Evolutionary conservation across 176 grass and related monocot genomes (phyloP).

Genomic region (Aegilops tauschii): DNA sequence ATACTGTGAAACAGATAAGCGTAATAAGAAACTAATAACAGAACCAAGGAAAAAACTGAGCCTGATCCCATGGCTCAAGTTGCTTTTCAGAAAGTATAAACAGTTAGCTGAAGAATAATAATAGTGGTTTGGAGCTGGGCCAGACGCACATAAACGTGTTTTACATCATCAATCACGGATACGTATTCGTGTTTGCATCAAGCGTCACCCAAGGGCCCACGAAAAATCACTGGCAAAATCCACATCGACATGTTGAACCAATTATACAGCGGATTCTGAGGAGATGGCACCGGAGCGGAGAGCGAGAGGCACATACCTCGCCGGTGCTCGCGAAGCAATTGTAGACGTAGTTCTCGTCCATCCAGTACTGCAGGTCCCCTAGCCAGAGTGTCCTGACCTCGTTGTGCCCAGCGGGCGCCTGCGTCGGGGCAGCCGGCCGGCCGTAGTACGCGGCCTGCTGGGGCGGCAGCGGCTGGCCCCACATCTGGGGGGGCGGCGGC

Average conservation of each 20-base stretch:
- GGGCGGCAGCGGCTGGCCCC: slow-evolving; percentile 51
- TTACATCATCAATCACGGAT: neutral
- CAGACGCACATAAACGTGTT: slow-evolving; percentile 10
- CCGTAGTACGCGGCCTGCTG: slow-evolving; percentile 27
- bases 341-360: too few species aligned
- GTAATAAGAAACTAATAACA: too few species aligned
- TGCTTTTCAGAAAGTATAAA: too few species aligned
- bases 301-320: neutral
- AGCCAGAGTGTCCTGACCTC: too few species aligned
- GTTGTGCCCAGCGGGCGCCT: slow-evolving; percentile 3
- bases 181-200: neutral
- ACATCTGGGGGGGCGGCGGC: slow-evolving; percentile 51
- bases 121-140: too few species aligned
- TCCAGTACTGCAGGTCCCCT: too few species aligned
- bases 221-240: neutral
- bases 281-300: neutral
- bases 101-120: too few species aligned
- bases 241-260: neutral
- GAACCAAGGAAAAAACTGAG: too few species aligned
- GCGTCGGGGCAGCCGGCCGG: neutral
- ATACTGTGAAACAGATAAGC: too few species aligned
- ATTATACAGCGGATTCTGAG: neutral
- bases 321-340: too few species aligned
- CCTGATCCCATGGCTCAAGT: too few species aligned
- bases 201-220: neutral